Percentiles rank a stretch among this genome's conserved stretches.
Conservation (phyloP, 108 stramenopile species). For the Ochromonas danica region DNA sequence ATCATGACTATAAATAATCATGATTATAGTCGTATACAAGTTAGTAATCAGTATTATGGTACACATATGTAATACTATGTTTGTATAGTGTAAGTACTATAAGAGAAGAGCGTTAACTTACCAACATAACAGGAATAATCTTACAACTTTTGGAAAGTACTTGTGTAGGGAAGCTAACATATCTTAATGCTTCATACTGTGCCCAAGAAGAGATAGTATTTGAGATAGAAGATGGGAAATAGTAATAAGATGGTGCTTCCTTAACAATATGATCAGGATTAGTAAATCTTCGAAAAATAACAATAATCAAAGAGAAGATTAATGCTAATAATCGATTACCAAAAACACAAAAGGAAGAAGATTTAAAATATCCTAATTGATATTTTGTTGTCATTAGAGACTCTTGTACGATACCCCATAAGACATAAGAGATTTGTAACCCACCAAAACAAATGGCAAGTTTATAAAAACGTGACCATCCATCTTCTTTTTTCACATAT, state of each 20-base stretch:
- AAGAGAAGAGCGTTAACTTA: too few relatives aligned
- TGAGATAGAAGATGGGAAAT: constrained; percentile 52
- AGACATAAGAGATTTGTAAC: constrained; percentile 54
- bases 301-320: constrained; percentile 34
- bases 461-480: too few relatives aligned
- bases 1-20: too few relatives aligned
- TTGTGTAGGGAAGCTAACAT: constrained; percentile 55
- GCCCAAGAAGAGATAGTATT: constrained; percentile 53
- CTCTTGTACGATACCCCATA: constrained; percentile 57
- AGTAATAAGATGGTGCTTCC: constrained; percentile 44
- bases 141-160: constrained; percentile 57
- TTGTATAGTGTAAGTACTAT: too few relatives aligned
- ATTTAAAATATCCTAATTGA: constrained; percentile 43
- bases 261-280: neutral
- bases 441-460: constrained; percentile 45
- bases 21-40: too few relatives aligned
- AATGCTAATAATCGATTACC: constrained; percentile 53
- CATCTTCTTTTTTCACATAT: too few relatives aligned
- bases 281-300: neutral
- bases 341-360: constrained; percentile 50
- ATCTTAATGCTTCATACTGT: constrained; percentile 54
- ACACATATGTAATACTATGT: too few relatives aligned
- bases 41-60: too few relatives aligned
- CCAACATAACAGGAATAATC: constrained; percentile 58
- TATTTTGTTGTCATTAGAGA: constrained; percentile 33